Percentiles rank a stretch among this genome's conserved stretches.
phyloP scores from a whole-genome alignment of 1,284 basidiomycete species.

The Flammula alnicola region DNA sequence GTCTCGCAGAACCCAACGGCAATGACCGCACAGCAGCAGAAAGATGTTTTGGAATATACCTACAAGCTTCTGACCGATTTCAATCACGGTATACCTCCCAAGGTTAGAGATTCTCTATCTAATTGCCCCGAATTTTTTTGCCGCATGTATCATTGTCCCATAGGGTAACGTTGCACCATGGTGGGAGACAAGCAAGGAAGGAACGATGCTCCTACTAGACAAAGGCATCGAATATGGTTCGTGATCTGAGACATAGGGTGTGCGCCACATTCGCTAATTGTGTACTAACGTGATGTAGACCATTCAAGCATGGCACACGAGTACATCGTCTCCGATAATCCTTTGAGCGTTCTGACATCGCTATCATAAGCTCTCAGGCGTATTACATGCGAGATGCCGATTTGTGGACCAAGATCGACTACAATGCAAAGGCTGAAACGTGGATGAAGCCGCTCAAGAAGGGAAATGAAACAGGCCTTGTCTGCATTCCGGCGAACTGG shows the following conservation, averaged over 20 bases:
- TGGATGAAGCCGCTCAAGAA: slow-evolving; percentile 80
- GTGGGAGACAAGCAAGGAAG: slow-evolving; percentile 81
- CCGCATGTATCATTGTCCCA: no score
- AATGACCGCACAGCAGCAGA: slow-evolving; percentile 71
- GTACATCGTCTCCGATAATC: slow-evolving; percentile 45
- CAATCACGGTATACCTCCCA: slow-evolving; percentile 67
- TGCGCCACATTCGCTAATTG: not conserved
- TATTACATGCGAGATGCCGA: slow-evolving; percentile 76
- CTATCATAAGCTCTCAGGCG: slow-evolving; percentile 72
- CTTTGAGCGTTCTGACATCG: not conserved
- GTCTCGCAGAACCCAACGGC: slow-evolving; percentile 63
- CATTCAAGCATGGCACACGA: slow-evolving; percentile 72
- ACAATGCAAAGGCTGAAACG: slow-evolving; percentile 56
- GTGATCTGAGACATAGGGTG: slow-evolving; percentile 9
- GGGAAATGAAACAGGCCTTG: slow-evolving; percentile 69
- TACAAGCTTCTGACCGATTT: slow-evolving; percentile 70
- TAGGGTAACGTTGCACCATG: slow-evolving; percentile 71
- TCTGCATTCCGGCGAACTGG: slow-evolving; percentile 80
- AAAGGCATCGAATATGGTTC: slow-evolving; percentile 79
- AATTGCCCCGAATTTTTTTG: no score
- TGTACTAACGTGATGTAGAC: no score
- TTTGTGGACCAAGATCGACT: slow-evolving; percentile 78
- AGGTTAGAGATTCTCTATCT: no score
- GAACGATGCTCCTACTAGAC: slow-evolving; percentile 70
- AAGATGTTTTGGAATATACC: slow-evolving; percentile 74